phyloP scores from a whole-genome alignment of 2,329 filamentous ascomycete species.

The Colletotrichum plurivorum region DNA sequence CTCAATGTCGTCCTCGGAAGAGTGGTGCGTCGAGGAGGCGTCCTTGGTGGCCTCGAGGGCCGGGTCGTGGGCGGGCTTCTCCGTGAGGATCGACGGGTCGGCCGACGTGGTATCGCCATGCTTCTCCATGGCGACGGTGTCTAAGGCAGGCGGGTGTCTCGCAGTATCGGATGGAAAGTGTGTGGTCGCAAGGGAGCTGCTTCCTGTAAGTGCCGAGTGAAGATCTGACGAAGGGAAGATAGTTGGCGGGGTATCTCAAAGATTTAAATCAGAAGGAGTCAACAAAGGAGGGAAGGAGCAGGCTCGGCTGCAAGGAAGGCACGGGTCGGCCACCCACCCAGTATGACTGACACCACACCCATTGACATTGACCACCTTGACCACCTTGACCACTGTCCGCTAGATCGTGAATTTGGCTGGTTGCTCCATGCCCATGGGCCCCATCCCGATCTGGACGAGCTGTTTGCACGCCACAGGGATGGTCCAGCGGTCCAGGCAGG shows the following conservation, averaged over 20 bases:
- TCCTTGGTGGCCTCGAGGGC: background rate
- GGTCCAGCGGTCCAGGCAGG: slow-evolving; percentile 1
- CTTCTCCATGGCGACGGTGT: slow-evolving; percentile 18
- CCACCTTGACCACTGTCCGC: too few relatives aligned
- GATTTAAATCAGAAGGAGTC: too few relatives aligned
- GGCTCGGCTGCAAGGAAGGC: too few relatives aligned
- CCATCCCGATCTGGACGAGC: slow-evolving; percentile 15
- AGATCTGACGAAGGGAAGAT: too few relatives aligned
- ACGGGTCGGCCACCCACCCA: too few relatives aligned
- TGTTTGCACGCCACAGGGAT: slow-evolving; percentile 31
- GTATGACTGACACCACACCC: too few relatives aligned
- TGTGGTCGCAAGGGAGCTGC: background rate
- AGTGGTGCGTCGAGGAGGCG: background rate
- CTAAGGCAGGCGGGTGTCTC: background rate
- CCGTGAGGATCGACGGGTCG: slow-evolving; percentile 24
- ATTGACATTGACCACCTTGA: too few relatives aligned
- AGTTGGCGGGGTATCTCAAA: too few relatives aligned
- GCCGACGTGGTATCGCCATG: slow-evolving; percentile 20
- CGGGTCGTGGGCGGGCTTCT: slow-evolving; percentile 9
- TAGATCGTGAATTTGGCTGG: slow-evolving; percentile 16
- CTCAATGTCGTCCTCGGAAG: slow-evolving; percentile 41
- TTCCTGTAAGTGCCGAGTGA: background rate
- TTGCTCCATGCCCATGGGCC: background rate
- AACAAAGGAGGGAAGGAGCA: too few relatives aligned
- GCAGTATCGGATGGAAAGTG: background rate